A percentile compares a stretch with the other conserved stretches of the same genome.
Conservation (phyloP, 1,284 basidiomycete genomes). For the Melampsora larici-populina region DNA sequence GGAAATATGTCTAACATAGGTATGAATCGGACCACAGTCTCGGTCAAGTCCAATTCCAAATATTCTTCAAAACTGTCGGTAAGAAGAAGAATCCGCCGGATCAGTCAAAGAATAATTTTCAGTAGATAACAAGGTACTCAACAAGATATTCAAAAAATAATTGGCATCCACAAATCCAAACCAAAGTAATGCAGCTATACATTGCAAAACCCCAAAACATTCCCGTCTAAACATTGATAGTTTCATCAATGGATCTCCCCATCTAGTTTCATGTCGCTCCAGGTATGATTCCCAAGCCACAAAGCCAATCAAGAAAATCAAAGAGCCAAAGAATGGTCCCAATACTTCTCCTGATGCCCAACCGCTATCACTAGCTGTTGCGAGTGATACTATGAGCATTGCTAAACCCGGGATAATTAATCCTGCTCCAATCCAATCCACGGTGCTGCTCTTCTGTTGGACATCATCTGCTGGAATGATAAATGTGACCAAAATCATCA, state of each 20-base stretch:
- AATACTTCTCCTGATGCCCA: constrained; percentile 7
- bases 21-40: constrained; percentile 34
- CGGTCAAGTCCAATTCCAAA: constrained; percentile 20
- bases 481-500: neutral
- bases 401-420: constrained; percentile 24
- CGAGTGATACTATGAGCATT: constrained; percentile 13
- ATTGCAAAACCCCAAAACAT: constrained; percentile 13
- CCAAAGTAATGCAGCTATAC: constrained; percentile 27
- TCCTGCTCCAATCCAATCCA: constrained; percentile 24
- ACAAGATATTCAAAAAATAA: constrained; percentile 39
- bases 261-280: constrained; percentile 2
- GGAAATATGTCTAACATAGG: constrained; percentile 22
- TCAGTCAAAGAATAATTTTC: no score
- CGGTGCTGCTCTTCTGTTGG: neutral
- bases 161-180: constrained; percentile 36
- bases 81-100: neutral
- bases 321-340: constrained; percentile 7
- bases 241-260: constrained; percentile 24
- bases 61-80: constrained; percentile 29
- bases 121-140: neutral
- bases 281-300: constrained; percentile 25
- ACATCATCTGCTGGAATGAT: constrained; percentile 18
- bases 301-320: constrained; percentile 13
- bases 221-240: constrained; percentile 27
- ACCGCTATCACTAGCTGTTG: constrained; percentile 7